A percentile compares a stretch with the other conserved stretches of the same genome.
Conservation (phyloP, 2,329 filamentous ascomycete genomes). For the Arthroderma sp. region DNA sequence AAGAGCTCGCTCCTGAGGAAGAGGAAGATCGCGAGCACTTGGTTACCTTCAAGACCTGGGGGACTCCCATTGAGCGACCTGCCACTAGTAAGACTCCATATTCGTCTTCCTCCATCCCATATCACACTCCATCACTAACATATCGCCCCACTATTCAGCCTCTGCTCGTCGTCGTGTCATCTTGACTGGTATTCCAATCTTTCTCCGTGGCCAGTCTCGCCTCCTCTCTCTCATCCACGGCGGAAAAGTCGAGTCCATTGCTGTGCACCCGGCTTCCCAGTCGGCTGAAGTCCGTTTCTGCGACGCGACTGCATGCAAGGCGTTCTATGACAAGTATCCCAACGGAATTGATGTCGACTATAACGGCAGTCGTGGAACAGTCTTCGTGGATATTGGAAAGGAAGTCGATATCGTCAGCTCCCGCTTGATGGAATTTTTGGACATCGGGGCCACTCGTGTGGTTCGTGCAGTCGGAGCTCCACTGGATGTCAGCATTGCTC, state of each 20-base stretch:
- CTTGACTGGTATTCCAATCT: slow-evolving; percentile 27
- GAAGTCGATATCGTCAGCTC: slow-evolving; percentile 32
- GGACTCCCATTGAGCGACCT: slow-evolving; percentile 18
- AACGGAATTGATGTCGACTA: slow-evolving; percentile 28
- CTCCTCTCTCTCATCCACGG: slow-evolving; percentile 30
- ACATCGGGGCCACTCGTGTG: slow-evolving; percentile 34
- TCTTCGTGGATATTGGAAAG: slow-evolving; percentile 31
- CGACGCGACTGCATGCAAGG: slow-evolving; percentile 24
- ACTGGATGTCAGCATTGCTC: slow-evolving; percentile 27
- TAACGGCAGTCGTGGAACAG: slow-evolving; percentile 19
- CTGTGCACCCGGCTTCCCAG: slow-evolving; percentile 11
- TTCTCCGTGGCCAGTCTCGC: slow-evolving; percentile 21
- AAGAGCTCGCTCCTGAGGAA: background rate
- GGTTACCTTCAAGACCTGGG: slow-evolving; percentile 24
- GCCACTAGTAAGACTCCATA: slow-evolving; percentile 18
- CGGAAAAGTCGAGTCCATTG: slow-evolving; percentile 27
- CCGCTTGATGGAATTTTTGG: slow-evolving; percentile 30
- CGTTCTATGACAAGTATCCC: slow-evolving; percentile 26
- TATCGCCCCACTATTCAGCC: slow-evolving; percentile 6
- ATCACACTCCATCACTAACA: slow-evolving; percentile 2
- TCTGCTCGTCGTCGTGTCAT: slow-evolving; percentile 20
- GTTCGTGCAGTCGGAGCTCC: slow-evolving; percentile 35
- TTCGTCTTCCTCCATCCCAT: background rate
- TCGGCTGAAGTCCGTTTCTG: slow-evolving; percentile 28
- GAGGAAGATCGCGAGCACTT: slow-evolving; percentile 23